These are phyloP conservation scores for Helicocarpus griseus DNA, from an alignment of 2,329 filamentous ascomycete genomes.

Conservation along the genomic window DNA sequence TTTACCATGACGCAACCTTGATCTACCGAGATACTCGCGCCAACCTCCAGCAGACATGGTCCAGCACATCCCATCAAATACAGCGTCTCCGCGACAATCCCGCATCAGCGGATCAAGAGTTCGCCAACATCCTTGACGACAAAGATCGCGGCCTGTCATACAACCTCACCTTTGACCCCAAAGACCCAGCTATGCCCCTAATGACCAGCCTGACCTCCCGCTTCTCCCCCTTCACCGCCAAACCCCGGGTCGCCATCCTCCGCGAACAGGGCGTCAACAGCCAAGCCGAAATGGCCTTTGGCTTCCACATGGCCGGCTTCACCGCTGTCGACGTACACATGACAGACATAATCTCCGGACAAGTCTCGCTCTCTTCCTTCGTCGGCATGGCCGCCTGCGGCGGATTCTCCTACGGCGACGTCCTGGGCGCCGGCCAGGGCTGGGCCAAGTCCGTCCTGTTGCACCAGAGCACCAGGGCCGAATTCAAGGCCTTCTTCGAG, in stretches of 20 bases:
- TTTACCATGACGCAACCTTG: constrained; percentile 60
- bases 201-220: constrained; percentile 51
- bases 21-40: constrained; percentile 61
- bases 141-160: constrained; percentile 75
- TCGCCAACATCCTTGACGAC: constrained; percentile 61
- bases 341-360: constrained; percentile 75
- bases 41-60: constrained; percentile 79
- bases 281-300: constrained; percentile 95
- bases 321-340: constrained; percentile 91
- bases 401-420: constrained; percentile 90
- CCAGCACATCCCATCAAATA: constrained; percentile 80
- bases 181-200: constrained; percentile 65
- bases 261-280: constrained; percentile 94
- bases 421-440: constrained; percentile 87
- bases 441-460: constrained; percentile 92
- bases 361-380: constrained; percentile 71
- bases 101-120: constrained; percentile 75
- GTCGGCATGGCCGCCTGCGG: constrained; percentile 88
- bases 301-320: constrained; percentile 85
- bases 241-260: constrained; percentile 78
- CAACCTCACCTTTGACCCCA: constrained; percentile 69
- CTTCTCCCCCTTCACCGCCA: constrained; percentile 47
- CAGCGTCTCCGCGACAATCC: constrained; percentile 86
- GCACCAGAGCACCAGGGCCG: constrained; percentile 62
- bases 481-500: constrained; percentile 79